phyloP scores from a whole-genome alignment of 441 rosid genomes.

The Adansonia madagascariensis region DNA sequence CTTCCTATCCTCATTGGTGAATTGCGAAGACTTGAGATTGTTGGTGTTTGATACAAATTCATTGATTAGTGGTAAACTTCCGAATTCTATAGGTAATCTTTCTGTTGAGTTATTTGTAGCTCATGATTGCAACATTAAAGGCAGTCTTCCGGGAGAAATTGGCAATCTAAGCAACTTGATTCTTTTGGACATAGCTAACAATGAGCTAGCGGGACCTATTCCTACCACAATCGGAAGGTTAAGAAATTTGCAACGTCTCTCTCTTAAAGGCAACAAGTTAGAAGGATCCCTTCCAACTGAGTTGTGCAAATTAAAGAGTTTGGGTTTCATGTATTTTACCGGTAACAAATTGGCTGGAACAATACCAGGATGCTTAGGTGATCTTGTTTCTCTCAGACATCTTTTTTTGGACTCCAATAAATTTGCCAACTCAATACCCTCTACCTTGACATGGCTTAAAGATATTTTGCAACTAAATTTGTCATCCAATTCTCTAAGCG shows the following conservation, averaged over 20 bases:
- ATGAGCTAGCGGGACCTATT: background rate
- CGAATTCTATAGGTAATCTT: background rate
- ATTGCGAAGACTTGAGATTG: background rate
- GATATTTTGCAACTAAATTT: background rate
- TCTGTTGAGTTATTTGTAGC: accelerated
- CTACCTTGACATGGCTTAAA: background rate
- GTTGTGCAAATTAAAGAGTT: background rate
- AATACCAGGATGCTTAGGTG: background rate
- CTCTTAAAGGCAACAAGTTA: background rate
- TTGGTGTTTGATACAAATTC: accelerated
- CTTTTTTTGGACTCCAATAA: background rate
- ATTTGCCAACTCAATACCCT: background rate
- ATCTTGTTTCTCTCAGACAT: background rate
- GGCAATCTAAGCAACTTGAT: background rate
- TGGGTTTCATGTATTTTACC: background rate
- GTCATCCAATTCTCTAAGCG: background rate
- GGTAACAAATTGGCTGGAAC: background rate
- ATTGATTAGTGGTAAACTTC: background rate
- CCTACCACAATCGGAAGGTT: slow-evolving; percentile 20
- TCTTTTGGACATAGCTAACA: background rate
- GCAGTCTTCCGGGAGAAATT: background rate
- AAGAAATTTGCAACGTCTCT: background rate
- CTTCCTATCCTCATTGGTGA: background rate
- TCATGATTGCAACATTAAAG: background rate
- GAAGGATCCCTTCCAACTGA: background rate